A percentile compares a stretch with the other conserved stretches of the same genome.
Evolutionary conservation across 129 eudicot species (phyloP).

Genomic region (Cynara cardunculus): DNA sequence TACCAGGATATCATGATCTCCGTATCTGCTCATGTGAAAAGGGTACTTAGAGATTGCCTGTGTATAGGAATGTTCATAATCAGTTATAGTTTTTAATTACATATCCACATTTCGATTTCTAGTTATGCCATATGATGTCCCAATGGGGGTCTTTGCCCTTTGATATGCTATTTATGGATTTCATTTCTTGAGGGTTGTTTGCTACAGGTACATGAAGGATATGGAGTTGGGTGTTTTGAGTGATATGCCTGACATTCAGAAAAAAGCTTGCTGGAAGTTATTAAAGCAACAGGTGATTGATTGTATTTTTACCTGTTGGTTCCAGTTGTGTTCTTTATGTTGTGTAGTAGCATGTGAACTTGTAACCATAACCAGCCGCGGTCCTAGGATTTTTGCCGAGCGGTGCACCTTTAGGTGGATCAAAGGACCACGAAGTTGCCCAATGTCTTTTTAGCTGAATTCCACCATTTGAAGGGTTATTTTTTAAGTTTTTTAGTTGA

Average conservation of each 20-base stretch:
- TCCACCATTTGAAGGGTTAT: neutral
- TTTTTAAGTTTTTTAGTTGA: neutral
- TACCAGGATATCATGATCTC: neutral
- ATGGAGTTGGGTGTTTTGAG: slow-evolving; percentile 78
- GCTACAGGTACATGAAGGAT: slow-evolving; percentile 64
- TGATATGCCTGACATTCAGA: slow-evolving; percentile 66
- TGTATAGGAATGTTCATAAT: neutral
- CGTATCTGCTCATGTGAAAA: neutral
- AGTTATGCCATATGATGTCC: neutral
- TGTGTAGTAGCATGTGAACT: neutral
- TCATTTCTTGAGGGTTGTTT: neutral
- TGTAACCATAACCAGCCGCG: neutral
- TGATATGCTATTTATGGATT: neutral
- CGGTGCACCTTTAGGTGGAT: neutral
- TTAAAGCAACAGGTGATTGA: slow-evolving; percentile 70
- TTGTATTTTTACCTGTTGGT: neutral
- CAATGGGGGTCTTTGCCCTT: neutral
- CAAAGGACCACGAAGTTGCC: neutral
- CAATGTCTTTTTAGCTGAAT: neutral
- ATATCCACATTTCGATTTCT: neutral
- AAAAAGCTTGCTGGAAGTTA: slow-evolving; percentile 63
- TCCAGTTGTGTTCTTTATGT: neutral
- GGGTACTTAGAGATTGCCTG: neutral
- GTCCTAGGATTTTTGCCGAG: neutral
- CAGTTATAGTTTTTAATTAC: neutral